These are phyloP conservation scores for Microdochium paspali DNA, from an alignment of 2,329 filamentous ascomycete species.

Conservation along the genomic window DNA sequence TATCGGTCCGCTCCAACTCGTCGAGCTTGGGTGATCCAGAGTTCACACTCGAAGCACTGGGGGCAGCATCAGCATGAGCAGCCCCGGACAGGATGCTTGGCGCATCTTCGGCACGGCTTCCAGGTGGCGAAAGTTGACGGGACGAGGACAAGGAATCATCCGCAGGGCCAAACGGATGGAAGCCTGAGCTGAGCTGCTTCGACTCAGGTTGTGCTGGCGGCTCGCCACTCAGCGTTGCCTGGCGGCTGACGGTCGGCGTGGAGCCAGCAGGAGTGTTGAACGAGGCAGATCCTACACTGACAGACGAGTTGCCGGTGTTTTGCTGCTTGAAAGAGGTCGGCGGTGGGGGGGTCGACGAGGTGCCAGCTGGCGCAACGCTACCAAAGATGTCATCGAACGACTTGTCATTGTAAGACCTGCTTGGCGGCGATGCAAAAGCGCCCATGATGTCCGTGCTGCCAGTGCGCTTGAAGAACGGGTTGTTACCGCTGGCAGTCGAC, in stretches of 20 bases:
- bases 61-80: slow-evolving; percentile 16
- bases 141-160: slow-evolving; percentile 67
- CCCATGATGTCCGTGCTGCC: slow-evolving; percentile 52
- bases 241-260: slow-evolving; percentile 55
- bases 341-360: slow-evolving; percentile 32
- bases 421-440: slow-evolving; percentile 38
- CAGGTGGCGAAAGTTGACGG: slow-evolving; percentile 66
- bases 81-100: slow-evolving; percentile 10
- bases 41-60: slow-evolving; percentile 23
- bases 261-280: slow-evolving; percentile 46
- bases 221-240: slow-evolving; percentile 46
- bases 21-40: slow-evolving; percentile 21
- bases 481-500: slow-evolving; percentile 68
- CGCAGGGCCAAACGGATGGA: slow-evolving; percentile 59
- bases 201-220: slow-evolving; percentile 60
- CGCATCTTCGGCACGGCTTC: slow-evolving; percentile 44
- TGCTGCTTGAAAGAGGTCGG: slow-evolving; percentile 54
- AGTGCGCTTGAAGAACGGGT: slow-evolving; percentile 83
- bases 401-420: slow-evolving; percentile 44
- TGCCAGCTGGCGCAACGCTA: slow-evolving; percentile 40
- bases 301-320: slow-evolving; percentile 45
- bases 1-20: slow-evolving; percentile 13
- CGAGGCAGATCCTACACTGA: slow-evolving; percentile 33
- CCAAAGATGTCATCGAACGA: slow-evolving; percentile 86
- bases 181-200: slow-evolving; percentile 68